These are phyloP conservation scores for Solanum medicagineum DNA, from an alignment of 257 asterid genomes.

Conservation along the genomic window DNA sequence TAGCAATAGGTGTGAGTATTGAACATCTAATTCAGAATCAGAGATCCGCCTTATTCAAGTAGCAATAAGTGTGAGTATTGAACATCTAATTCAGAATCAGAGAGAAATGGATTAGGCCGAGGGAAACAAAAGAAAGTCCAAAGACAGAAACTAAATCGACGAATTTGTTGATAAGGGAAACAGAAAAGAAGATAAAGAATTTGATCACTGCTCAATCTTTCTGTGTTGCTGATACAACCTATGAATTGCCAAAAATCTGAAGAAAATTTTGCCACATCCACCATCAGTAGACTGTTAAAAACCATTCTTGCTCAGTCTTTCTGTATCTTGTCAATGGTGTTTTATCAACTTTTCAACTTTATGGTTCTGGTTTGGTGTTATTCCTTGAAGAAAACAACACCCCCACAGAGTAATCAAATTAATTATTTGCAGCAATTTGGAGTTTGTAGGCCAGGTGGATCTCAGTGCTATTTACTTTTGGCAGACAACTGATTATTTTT, in stretches of 20 bases:
- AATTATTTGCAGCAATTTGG: neutral
- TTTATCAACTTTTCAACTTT: neutral
- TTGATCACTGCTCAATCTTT: slow-evolving; percentile 54
- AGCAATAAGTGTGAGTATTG: neutral
- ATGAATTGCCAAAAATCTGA: slow-evolving; percentile 61
- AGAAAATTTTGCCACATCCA: slow-evolving; percentile 54
- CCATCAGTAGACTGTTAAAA: slow-evolving; percentile 48
- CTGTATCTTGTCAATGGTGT: neutral
- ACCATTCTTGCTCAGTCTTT: slow-evolving; percentile 30
- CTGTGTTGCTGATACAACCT: slow-evolving; percentile 62
- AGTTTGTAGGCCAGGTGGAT: neutral
- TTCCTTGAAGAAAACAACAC: neutral
- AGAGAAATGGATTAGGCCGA: slow-evolving; percentile 12
- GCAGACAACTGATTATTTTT: neutral
- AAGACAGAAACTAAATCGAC: slow-evolving; percentile 53
- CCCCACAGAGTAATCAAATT: neutral
- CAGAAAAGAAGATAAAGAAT: slow-evolving; percentile 63
- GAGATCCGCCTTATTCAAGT: neutral
- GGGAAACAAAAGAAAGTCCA: slow-evolving; percentile 73
- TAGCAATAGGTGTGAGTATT: neutral
- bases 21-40: neutral
- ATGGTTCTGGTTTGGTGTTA: neutral
- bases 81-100: neutral
- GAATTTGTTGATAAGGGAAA: slow-evolving; percentile 67
- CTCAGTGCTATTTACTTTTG: neutral